These are phyloP conservation scores for Sclerotinia glacialis DNA, from an alignment of 2,329 filamentous ascomycete species.

Conservation along the genomic window DNA sequence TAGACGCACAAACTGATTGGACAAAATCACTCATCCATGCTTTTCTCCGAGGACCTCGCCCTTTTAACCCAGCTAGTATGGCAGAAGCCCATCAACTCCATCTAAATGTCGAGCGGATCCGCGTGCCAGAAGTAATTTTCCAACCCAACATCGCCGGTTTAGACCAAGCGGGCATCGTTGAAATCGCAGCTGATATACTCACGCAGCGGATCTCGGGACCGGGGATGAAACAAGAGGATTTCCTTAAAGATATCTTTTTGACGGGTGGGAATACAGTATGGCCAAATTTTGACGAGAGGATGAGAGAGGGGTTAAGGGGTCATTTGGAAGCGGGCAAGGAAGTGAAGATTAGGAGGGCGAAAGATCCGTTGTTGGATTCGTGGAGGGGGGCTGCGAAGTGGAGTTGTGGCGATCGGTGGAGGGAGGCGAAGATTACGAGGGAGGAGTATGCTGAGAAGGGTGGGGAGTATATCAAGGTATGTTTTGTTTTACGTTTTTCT, in stretches of 20 bases:
- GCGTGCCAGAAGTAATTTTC: slow-evolving; percentile 90
- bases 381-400: slow-evolving; percentile 92
- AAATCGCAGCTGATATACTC: slow-evolving; percentile 87
- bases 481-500: slow-evolving; percentile 5
- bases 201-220: slow-evolving; percentile 69
- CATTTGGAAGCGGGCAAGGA: slow-evolving; percentile 62
- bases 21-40: slow-evolving; percentile 87
- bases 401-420: slow-evolving; percentile 62
- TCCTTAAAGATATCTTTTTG: slow-evolving; percentile 84
- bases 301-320: slow-evolving; percentile 68
- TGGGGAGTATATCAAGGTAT: slow-evolving; percentile 82
- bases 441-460: slow-evolving; percentile 92
- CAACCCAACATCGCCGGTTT: slow-evolving; percentile 87
- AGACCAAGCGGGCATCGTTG: slow-evolving; percentile 89
- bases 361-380: slow-evolving; percentile 77
- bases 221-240: slow-evolving; percentile 56
- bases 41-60: slow-evolving; percentile 82
- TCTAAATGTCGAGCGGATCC: slow-evolving; percentile 93
- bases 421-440: slow-evolving; percentile 65
- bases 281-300: slow-evolving; percentile 77
- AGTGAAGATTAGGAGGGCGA: slow-evolving; percentile 54
- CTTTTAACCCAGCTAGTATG: slow-evolving; percentile 77
- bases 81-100: slow-evolving; percentile 84
- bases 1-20: slow-evolving; percentile 93
- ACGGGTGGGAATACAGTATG: slow-evolving; percentile 93